Conservation (phyloP, 129 eudicot genomes). For the Logfia minima region DNA sequence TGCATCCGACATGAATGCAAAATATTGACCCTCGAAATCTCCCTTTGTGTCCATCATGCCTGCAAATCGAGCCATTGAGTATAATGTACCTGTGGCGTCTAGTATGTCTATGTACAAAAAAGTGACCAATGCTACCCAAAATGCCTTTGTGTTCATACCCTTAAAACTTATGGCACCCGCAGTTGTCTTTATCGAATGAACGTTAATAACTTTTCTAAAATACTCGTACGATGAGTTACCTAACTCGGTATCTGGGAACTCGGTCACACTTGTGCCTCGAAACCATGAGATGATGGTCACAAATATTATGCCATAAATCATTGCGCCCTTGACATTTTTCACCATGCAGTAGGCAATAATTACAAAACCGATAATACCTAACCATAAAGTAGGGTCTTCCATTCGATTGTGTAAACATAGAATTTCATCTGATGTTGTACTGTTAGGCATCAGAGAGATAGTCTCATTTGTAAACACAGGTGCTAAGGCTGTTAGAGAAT, state of each 20-base stretch:
- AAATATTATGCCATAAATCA: background rate
- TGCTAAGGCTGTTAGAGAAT: conserved; percentile 49
- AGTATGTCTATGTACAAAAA: conserved; percentile 45
- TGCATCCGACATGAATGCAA: conserved; percentile 68
- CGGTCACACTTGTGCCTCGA: background rate
- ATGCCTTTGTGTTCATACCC: conserved; percentile 3
- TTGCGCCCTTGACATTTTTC: background rate
- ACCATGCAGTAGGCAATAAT: background rate
- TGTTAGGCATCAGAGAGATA: background rate
- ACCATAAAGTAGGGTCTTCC: conserved; percentile 1
- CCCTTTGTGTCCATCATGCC: conserved; percentile 55
- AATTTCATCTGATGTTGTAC: background rate
- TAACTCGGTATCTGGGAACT: background rate
- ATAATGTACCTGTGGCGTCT: conserved; percentile 45
- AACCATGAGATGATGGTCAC: background rate
- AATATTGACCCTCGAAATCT: conserved; percentile 67
- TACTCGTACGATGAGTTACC: conserved; percentile 14
- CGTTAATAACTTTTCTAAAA: conserved; percentile 54
- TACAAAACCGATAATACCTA: background rate
- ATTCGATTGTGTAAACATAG: background rate
- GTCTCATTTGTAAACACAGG: conserved; percentile 36
- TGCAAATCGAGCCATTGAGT: conserved; percentile 67
- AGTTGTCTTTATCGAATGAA: conserved; percentile 53
- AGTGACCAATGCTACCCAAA: conserved; percentile 6
- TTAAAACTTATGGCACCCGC: conserved; percentile 69